phyloP scores from a whole-genome alignment of 116 monocot species.

The Zostera marina region DNA sequence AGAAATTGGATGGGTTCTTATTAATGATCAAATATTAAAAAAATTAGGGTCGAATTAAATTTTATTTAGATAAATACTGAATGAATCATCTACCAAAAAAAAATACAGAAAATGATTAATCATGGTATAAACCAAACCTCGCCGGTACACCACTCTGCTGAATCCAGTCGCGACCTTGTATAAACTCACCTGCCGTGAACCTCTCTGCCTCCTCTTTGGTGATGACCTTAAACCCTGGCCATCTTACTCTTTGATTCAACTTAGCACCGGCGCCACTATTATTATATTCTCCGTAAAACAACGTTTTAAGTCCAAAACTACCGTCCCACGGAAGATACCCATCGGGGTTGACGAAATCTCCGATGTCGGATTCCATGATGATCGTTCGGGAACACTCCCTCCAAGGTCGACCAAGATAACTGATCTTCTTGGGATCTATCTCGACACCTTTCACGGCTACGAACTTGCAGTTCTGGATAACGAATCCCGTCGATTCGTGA shows the following conservation, averaged over 20 bases:
- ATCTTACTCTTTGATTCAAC: slow-evolving; percentile 21
- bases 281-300: slow-evolving; percentile 36
- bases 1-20: too few relatives aligned
- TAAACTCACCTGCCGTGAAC: slow-evolving; percentile 18
- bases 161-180: slow-evolving; percentile 28
- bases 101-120: too few relatives aligned
- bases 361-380: slow-evolving; percentile 46
- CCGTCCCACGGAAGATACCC: slow-evolving; percentile 48
- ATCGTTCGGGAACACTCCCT: slow-evolving; percentile 34
- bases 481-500: slow-evolving; percentile 24
- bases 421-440: slow-evolving; percentile 3
- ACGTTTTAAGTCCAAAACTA: slow-evolving; percentile 20
- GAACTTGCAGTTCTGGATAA: slow-evolving; percentile 47
- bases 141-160: slow-evolving; percentile 3
- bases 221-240: slow-evolving; percentile 39
- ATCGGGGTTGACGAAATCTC: slow-evolving; percentile 19
- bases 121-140: slow-evolving; percentile 4
- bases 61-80: too few relatives aligned
- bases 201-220: slow-evolving; percentile 10
- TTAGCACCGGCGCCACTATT: slow-evolving; percentile 38
- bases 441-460: slow-evolving; percentile 11
- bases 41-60: too few relatives aligned
- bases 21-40: too few relatives aligned
- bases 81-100: too few relatives aligned
- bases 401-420: slow-evolving; percentile 64